phyloP scores from a whole-genome alignment of 2,329 filamentous ascomycete genomes.

The Pseudocercospora crystallina region DNA sequence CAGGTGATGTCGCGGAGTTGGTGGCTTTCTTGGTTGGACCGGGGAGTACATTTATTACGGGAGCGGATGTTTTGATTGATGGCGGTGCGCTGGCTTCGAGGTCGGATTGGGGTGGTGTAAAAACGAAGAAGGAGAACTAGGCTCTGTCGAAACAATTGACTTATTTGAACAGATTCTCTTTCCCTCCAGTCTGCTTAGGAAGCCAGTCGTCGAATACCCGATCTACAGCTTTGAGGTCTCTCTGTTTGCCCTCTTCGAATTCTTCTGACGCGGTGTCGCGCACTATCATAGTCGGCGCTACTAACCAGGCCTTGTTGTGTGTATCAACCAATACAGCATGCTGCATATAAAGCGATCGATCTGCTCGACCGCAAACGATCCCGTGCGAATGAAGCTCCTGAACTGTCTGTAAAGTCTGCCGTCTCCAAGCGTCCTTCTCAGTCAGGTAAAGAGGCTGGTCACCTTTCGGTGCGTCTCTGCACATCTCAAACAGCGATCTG shows the following conservation, averaged over 20 bases:
- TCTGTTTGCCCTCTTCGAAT: not conserved
- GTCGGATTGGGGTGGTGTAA: too few species aligned
- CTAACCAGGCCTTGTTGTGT: not conserved
- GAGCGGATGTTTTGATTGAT: constrained; percentile 9
- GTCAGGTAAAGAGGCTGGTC: not conserved
- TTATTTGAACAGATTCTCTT: too few species aligned
- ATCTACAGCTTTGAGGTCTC: not conserved
- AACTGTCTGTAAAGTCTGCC: not conserved
- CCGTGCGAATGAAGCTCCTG: not conserved
- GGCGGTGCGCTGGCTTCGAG: constrained; percentile 3
- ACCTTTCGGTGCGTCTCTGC: not conserved
- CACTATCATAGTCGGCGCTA: too few species aligned
- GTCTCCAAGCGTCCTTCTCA: not conserved
- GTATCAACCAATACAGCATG: constrained; percentile 1
- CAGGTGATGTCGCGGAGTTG: constrained; percentile 44
- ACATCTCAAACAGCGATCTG: not conserved
- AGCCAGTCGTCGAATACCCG: constrained; percentile 9
- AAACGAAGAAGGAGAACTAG: too few species aligned
- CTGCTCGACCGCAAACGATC: not conserved
- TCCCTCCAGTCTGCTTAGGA: not conserved
- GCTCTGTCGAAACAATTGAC: too few species aligned
- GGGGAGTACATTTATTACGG: constrained; percentile 3
- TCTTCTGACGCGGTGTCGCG: not conserved
- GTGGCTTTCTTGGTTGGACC: constrained; percentile 37
- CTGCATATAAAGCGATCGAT: not conserved